phyloP scores from a whole-genome alignment of 441 rosid species.

The Gossypium davidsonii region DNA sequence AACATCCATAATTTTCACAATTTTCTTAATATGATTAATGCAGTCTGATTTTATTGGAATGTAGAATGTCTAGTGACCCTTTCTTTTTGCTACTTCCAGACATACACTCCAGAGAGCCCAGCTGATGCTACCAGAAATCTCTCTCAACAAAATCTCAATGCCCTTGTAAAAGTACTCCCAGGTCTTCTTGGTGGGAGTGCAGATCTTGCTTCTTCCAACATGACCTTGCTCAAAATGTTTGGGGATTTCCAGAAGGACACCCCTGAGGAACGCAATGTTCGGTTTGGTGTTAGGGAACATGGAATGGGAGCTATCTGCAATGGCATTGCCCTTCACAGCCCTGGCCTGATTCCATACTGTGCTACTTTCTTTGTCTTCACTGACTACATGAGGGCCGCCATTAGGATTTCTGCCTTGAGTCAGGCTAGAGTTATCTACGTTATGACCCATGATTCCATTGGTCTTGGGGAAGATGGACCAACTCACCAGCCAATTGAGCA shows the following conservation, averaged over 20 bases:
- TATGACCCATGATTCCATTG: slow-evolving; percentile 94
- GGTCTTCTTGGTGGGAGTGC: slow-evolving; percentile 92
- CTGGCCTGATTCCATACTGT: slow-evolving; percentile 75
- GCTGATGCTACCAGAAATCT: slow-evolving; percentile 84
- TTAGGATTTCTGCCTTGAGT: slow-evolving; percentile 66
- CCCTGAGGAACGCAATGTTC: slow-evolving; percentile 75
- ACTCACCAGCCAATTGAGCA: slow-evolving; percentile 94
- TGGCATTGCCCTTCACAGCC: slow-evolving; percentile 76
- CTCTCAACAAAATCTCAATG: slow-evolving; percentile 71
- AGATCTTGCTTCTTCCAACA: slow-evolving; percentile 91
- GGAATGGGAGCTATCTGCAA: slow-evolving; percentile 86
- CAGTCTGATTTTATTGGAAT: not conserved
- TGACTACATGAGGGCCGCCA: slow-evolving; percentile 92
- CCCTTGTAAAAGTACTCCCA: slow-evolving; percentile 65
- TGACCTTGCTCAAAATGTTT: slow-evolving; percentile 76
- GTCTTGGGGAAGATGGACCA: slow-evolving; percentile 95
- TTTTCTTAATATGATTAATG: not conserved
- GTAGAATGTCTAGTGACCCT: not conserved
- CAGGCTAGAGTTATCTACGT: slow-evolving; percentile 78
- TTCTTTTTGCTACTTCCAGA: slow-evolving; percentile 32
- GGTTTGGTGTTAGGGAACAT: slow-evolving; percentile 89
- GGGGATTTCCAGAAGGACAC: slow-evolving; percentile 80
- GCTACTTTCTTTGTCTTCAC: slow-evolving; percentile 96
- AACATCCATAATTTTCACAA: not conserved
- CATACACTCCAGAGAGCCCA: slow-evolving; percentile 65